Conservation (phyloP, 169 alveolate species). For the Amoebophrya sp. region DNA sequence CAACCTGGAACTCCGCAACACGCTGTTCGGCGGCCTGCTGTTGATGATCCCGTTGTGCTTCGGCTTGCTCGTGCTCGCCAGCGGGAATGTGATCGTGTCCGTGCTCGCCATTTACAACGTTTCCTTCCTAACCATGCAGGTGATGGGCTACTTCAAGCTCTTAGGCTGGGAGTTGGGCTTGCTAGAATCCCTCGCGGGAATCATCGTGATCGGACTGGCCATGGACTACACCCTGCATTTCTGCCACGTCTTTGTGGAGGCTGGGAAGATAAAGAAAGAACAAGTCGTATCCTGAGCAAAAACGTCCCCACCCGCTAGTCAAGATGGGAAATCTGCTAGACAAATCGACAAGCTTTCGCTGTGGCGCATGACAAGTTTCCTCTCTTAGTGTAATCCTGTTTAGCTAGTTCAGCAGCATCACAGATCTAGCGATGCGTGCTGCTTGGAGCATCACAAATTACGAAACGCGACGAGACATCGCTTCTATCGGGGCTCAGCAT, state of each 20-base stretch:
- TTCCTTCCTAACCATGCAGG: background rate
- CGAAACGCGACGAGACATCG: no score
- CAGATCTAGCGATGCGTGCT: no score
- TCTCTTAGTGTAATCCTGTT: no score
- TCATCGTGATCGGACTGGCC: background rate
- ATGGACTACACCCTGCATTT: conserved; percentile 16
- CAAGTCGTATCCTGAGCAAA: no score
- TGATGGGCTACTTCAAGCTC: background rate
- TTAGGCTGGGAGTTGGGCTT: background rate
- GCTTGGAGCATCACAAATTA: no score
- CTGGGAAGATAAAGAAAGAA: background rate
- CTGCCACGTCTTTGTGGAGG: background rate
- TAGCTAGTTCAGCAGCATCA: no score
- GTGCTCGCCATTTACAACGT: background rate
- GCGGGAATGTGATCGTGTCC: background rate
- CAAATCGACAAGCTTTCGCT: no score
- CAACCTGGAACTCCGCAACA: background rate
- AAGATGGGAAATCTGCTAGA: no score
- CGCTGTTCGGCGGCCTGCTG: background rate
- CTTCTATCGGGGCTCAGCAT: no score
- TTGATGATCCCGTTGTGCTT: background rate
- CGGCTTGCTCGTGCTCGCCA: background rate
- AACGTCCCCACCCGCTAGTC: no score
- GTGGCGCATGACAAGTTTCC: no score
- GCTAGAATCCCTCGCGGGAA: background rate